Evolutionary conservation across 1,284 basidiomycete genomes (phyloP), one percentile per base, ranked within the genome.

Genomic region (Athelia sp.): DNA sequence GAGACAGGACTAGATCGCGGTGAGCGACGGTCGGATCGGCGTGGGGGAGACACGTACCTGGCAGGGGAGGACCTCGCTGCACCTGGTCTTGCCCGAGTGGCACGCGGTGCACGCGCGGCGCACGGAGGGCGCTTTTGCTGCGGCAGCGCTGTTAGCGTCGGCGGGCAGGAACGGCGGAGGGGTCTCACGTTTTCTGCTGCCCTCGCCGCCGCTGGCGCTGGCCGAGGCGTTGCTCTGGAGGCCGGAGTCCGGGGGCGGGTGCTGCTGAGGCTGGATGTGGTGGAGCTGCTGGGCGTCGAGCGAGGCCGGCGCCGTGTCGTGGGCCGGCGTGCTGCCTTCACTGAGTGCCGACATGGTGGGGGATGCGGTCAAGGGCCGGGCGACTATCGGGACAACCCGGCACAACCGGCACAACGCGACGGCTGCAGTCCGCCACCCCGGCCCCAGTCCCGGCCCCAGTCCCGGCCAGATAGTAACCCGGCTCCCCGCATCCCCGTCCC

Each of bases 1-100:
- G 57, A 89, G 72, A 58, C 85, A 89, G 64, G 81, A 87, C 85
- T 88, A 65, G 40, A 51, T 23, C 45, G 49, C 46, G 49, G 31
- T 46, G 46, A 52, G 52, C 23, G n/a, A n/a, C n/a, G n/a, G n/a
- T n/a, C n/a, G n/a, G n/a, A n/a, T n/a, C n/a, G n/a, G n/a, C n/a
- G n/a, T n/a, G n/a, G n/a, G n/a, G n/a, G 29, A n/a, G 24, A n/a
- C 42, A 62, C 71, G 22, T 54, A 84, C 85, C 78, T 88, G 86
- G 66, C 85, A 89, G 4, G 86, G 86, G 21, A 89, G 73, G 32
- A 80, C 78, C 66, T 89, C 86, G 57, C 84, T 87, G 59, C 86
- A 89, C 56, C 87, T 71, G 10, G 86, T 89, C 68, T 89, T 89
- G 47, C 87, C 86, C 47, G 83, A 71, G 65, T 89, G 87, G 67